Evolutionary conservation across 1,139 yeast genomes (phyloP).

Genomic region (Pichia sp.): DNA sequence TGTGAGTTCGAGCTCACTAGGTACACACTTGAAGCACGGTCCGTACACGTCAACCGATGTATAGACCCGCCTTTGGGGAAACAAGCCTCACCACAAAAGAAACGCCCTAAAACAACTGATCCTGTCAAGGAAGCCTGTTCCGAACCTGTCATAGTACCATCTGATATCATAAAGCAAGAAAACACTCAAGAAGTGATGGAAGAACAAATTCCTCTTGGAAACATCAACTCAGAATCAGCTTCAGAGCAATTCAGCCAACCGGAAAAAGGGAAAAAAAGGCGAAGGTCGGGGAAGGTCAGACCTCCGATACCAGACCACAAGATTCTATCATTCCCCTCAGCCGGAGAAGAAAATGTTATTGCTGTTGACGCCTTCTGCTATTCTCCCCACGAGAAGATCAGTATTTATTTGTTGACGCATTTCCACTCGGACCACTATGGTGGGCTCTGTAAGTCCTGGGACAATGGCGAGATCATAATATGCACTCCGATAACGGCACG

Average conservation of each 20-base stretch:
- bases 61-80: slow-evolving; percentile 23
- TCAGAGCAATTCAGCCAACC: not conserved
- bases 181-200: not conserved
- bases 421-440: slow-evolving; percentile 94
- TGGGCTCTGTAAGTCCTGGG: slow-evolving; percentile 77
- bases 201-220: slow-evolving; percentile 1
- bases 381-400: slow-evolving; percentile 42
- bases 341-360: slow-evolving; percentile 30
- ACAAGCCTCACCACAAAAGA: not conserved
- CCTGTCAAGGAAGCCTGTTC: not conserved
- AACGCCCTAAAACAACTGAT: not conserved
- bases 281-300: slow-evolving; percentile 29
- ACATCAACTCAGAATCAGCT: slow-evolving; percentile 9
- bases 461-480: slow-evolving; percentile 53
- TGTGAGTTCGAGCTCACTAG: slow-evolving; percentile 39
- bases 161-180: not conserved
- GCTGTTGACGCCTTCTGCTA: slow-evolving; percentile 70
- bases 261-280: slow-evolving; percentile 23
- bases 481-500: slow-evolving; percentile 68
- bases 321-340: slow-evolving; percentile 40
- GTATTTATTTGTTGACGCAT: slow-evolving; percentile 64
- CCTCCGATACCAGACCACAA: slow-evolving; percentile 54
- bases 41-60: slow-evolving; percentile 58
- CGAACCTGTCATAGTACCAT: not conserved
- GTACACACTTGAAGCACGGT: slow-evolving; percentile 40